Evolutionary conservation across 805 yeast genomes (phyloP).

Genomic region (Candida lessepsii): DNA sequence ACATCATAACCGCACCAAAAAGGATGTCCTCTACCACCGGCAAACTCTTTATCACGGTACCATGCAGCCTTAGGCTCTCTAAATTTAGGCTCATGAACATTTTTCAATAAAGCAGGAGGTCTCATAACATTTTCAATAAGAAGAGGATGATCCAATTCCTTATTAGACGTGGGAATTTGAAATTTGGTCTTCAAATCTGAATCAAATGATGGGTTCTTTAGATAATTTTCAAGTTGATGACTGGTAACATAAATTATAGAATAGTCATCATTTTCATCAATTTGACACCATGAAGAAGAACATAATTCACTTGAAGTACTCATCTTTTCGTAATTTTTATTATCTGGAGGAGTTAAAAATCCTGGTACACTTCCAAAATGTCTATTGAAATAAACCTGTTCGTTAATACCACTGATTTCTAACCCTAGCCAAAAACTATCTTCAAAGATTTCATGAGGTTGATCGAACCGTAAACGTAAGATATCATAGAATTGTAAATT

Average conservation of each 20-base stretch:
- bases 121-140: conserved; percentile 22
- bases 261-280: conserved; percentile 23
- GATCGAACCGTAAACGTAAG: conserved; percentile 21
- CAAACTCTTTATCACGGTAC: conserved; percentile 19
- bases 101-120: conserved; percentile 23
- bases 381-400: conserved; percentile 23
- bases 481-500: conserved; percentile 25
- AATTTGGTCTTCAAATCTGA: conserved; percentile 18
- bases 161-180: conserved; percentile 6
- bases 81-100: conserved; percentile 15
- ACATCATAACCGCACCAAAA: conserved; percentile 37
- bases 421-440: conserved; percentile 38
- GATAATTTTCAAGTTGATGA: conserved; percentile 35
- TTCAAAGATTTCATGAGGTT: conserved; percentile 14
- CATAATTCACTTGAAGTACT: conserved; percentile 31
- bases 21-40: conserved; percentile 17
- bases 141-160: conserved; percentile 21
- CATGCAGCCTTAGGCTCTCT: conserved; percentile 31
- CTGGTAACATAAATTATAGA: conserved; percentile 30
- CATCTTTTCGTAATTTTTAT: conserved; percentile 18
- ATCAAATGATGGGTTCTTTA: conserved; percentile 16
- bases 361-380: conserved; percentile 30
- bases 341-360: conserved; percentile 27
- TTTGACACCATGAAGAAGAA: conserved; percentile 39
- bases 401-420: conserved; percentile 26